Percentiles rank a stretch among this genome's conserved stretches.
These are phyloP conservation scores for Coemansia sp. DNA, from an alignment of 192 early-diverging fungal species.

Conservation along the genomic window DNA sequence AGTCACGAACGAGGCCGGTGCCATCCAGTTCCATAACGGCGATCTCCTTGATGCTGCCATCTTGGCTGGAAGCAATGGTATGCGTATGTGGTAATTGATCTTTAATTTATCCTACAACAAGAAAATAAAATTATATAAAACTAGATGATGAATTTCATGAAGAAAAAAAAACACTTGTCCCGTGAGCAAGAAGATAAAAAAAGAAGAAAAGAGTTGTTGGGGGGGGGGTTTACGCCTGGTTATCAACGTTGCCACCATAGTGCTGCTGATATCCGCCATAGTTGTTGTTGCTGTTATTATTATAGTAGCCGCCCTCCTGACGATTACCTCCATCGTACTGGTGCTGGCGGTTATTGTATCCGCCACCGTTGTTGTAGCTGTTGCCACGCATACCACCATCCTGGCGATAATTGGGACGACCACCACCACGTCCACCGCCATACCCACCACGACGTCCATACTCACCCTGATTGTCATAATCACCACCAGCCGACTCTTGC, in stretches of 20 bases:
- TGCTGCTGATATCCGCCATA: slow-evolving; percentile 4
- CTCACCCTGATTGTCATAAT: slow-evolving; percentile 23
- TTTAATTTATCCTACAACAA: no score
- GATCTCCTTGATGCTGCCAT: slow-evolving; percentile 30
- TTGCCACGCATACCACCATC: slow-evolving; percentile 26
- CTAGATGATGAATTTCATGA: no score
- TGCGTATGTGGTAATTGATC: not conserved
- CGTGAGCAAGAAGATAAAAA: slow-evolving; percentile 5
- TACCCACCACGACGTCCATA: slow-evolving; percentile 6
- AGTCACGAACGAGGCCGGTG: slow-evolving; percentile 42
- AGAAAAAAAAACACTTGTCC: no score
- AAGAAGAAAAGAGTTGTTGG: slow-evolving; percentile 1
- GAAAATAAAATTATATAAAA: no score
- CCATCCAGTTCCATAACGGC: slow-evolving; percentile 49
- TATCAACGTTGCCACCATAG: slow-evolving; percentile 12
- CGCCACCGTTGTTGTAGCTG: slow-evolving; percentile 38
- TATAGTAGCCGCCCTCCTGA: slow-evolving; percentile 3
- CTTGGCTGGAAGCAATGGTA: slow-evolving; percentile 6
- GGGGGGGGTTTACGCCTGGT: slow-evolving; percentile 17
- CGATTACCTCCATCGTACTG: slow-evolving; percentile 8
- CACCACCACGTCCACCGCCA: slow-evolving; percentile 21
- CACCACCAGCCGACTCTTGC: slow-evolving; percentile 15
- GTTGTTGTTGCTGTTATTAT: no score
- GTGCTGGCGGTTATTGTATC: slow-evolving; percentile 12
- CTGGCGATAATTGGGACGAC: slow-evolving; percentile 27